These are phyloP conservation scores for Magnaporthales sp. DNA, from an alignment of 2,329 filamentous ascomycete species.

Conservation along the genomic window DNA sequence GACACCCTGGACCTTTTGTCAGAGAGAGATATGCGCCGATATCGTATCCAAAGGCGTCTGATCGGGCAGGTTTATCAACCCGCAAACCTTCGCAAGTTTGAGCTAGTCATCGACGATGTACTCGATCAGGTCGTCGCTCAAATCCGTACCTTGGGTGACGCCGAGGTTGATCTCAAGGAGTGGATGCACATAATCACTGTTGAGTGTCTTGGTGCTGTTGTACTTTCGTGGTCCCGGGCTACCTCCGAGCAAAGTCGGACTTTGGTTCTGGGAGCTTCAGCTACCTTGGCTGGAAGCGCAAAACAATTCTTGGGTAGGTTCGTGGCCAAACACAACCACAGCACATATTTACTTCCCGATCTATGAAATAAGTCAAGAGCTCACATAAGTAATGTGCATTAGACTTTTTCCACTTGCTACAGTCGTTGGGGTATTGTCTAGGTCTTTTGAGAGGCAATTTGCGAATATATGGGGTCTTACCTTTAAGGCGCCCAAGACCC, in stretches of 20 bases:
- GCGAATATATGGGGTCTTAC: constrained; percentile 34
- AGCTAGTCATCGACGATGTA: constrained; percentile 30
- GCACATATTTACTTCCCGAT: too few relatives aligned
- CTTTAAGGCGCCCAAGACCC: constrained; percentile 32
- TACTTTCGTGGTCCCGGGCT: constrained; percentile 44
- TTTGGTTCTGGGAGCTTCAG: constrained; percentile 37
- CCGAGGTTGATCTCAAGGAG: constrained; percentile 37
- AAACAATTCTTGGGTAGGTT: constrained; percentile 36
- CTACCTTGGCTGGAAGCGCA: constrained; percentile 41
- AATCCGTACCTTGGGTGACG: constrained; percentile 26
- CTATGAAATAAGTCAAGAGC: not conserved
- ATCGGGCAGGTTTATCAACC: constrained; percentile 39
- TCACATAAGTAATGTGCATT: not conserved
- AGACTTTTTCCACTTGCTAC: constrained; percentile 32
- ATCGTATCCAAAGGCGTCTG: constrained; percentile 38
- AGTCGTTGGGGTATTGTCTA: constrained; percentile 28
- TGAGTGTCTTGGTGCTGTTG: constrained; percentile 39
- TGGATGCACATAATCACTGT: constrained; percentile 50
- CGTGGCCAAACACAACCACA: not conserved
- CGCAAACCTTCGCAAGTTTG: constrained; percentile 31
- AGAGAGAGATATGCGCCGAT: constrained; percentile 35
- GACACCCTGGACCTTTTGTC: constrained; percentile 43
- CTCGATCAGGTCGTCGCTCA: constrained; percentile 25
- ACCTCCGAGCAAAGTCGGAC: constrained; percentile 33
- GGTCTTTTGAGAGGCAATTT: constrained; percentile 27